Conservation (phyloP, 257 asterid species). For the Galeopsis tetrahit region DNA sequence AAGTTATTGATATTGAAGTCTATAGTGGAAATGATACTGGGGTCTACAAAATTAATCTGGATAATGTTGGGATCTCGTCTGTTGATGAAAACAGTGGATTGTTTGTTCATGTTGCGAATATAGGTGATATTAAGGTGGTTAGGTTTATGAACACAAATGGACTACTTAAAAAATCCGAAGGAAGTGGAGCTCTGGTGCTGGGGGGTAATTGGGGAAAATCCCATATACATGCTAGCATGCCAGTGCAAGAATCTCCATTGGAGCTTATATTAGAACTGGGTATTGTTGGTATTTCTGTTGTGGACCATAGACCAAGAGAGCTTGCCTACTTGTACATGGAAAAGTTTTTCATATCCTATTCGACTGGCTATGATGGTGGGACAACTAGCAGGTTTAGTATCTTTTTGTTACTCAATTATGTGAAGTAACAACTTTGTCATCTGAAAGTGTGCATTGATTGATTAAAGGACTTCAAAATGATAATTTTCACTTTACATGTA, state of each 20-base stretch:
- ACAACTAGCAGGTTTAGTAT: constrained; percentile 82
- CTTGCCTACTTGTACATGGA: constrained; percentile 89
- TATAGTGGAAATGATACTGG: constrained; percentile 41
- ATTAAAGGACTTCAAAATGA: constrained; percentile 18
- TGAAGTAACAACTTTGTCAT: constrained; percentile 20
- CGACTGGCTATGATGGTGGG: constrained; percentile 95
- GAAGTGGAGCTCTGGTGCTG: constrained; percentile 42
- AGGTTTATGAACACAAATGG: constrained; percentile 60
- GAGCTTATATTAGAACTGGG: constrained; percentile 89
- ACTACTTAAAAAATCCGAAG: constrained; percentile 48
- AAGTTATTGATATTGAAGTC: constrained; percentile 65
- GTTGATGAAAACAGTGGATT: constrained; percentile 58
- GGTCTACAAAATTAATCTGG: constrained; percentile 62
- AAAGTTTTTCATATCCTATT: constrained; percentile 78
- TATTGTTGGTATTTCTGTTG: constrained; percentile 81
- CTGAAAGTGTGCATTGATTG: constrained; percentile 14
- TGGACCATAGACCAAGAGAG: constrained; percentile 93
- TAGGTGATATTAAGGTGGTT: constrained; percentile 73
- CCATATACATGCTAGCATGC: constrained; percentile 56
- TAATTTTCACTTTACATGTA: constrained; percentile 5
- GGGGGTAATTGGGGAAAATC: constrained; percentile 60
- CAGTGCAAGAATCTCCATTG: constrained; percentile 72
- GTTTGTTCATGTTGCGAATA: constrained; percentile 66
- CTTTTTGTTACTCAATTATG: constrained; percentile 28
- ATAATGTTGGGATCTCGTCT: constrained; percentile 59